Conservation (phyloP, 202 grass and related monocot genomes). For the Elaeis oleifera region DNA sequence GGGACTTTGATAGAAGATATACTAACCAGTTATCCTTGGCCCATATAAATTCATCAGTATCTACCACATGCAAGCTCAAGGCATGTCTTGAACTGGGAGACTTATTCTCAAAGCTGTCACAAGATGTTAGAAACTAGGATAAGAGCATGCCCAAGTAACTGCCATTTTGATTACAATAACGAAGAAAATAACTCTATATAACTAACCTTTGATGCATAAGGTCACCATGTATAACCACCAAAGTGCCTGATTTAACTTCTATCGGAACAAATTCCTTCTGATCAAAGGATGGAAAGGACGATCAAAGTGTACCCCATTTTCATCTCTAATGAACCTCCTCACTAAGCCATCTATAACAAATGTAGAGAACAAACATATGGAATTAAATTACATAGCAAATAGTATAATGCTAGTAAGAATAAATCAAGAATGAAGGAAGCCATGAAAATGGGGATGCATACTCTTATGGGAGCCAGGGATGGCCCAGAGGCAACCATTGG, state of each 20-base stretch:
- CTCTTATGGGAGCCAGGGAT: conserved; percentile 84
- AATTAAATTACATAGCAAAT: too few species aligned
- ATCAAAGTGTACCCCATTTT: conserved; percentile 82
- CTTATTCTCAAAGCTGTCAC: conserved; percentile 69
- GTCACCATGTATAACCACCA: conserved; percentile 85
- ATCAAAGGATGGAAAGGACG: conserved; percentile 39
- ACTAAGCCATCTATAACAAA: conserved; percentile 54
- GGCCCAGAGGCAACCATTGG: conserved; percentile 81
- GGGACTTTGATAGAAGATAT: too few species aligned
- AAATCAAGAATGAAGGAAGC: conserved; percentile 5
- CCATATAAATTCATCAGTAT: conserved; percentile 74
- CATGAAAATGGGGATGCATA: conserved; percentile 18
- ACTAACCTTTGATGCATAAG: conserved; percentile 87
- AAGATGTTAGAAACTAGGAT: conserved; percentile 15
- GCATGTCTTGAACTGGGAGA: conserved; percentile 82
- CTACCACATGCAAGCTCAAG: conserved; percentile 73
- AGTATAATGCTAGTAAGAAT: background rate
- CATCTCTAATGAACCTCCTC: conserved; percentile 77
- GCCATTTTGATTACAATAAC: background rate
- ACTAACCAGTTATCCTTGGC: conserved; percentile 87
- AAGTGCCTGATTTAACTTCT: conserved; percentile 82
- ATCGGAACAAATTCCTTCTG: conserved; percentile 68
- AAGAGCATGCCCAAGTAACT: background rate
- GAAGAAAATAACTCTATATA: conserved; percentile 7
- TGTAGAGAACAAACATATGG: background rate